Base-by-base conservation (phyloP, 345 rosid species). In the Salix caprea region DNA sequence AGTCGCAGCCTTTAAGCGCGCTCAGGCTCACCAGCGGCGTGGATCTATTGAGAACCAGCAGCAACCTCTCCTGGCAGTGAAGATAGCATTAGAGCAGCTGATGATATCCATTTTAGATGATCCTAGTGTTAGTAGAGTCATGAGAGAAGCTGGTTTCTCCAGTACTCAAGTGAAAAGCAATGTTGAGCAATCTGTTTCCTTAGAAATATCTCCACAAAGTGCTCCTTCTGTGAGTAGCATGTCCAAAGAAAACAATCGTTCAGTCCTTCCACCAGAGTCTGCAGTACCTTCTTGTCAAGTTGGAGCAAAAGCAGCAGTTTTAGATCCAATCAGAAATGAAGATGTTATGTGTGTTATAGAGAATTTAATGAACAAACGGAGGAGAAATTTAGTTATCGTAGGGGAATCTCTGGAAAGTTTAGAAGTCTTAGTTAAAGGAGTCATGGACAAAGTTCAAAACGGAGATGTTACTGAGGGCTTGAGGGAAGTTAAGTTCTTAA, bases 21-120 rank as follows among this genome's bases (percentile, higher is more conserved):
- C 97, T 26, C 97, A 90, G 70, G 93, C 97, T 23, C 94, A 90
- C 74, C 97, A 90, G 74, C 80, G 97, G 46, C 85, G 93, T 48
- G 94, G 94, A 10, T 89, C 90, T 60, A 79, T 90, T 42, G 94
- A 90, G 71, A 90, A 87, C n/a, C 93, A 91, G 68, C 89, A 87
- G 37, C 96, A 89, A 40, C 89, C 94, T 2, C 85, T 91, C 34
- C 67, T 91, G 52, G 84, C 92, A 2, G 85, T 89, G 12, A 90
- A 91, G 77, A 87, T 91, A 4, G 94, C 89, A 83, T 65, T 90
- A 0, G 93, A 89, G 74, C 97, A 92, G 79, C 89, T 92, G 1
- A 83, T 90, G 32, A 80, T 92, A 16, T 92, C 97, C 32, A 89
- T 92, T 42, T 87, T 92, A 11, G 97, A 92, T 72, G 97, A 92